These are phyloP conservation scores for Tetrapisispora arboricola DNA, from an alignment of 805 yeast species.

Conservation along the genomic window DNA sequence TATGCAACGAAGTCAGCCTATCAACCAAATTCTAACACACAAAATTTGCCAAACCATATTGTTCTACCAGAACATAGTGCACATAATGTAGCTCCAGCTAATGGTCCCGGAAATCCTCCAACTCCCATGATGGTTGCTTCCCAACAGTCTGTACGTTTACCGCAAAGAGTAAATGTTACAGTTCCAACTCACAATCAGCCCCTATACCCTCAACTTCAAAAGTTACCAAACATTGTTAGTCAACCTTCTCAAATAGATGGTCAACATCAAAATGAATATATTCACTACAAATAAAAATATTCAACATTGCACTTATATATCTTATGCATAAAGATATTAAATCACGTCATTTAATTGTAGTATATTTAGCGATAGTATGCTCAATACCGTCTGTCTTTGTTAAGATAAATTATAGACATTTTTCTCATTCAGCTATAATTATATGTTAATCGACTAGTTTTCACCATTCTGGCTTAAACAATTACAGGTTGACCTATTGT, in stretches of 20 bases:
- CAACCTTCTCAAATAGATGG: constrained; percentile 1
- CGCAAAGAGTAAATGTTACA: neutral
- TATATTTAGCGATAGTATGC: neutral
- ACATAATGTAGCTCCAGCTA: neutral
- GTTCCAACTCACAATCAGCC: neutral
- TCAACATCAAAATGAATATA: neutral
- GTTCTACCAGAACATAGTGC: neutral
- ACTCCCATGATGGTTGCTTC: neutral
- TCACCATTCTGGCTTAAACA: neutral
- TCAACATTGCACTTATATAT: neutral
- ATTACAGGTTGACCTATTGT: neutral
- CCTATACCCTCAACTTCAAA: neutral
- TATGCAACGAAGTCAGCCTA: neutral
- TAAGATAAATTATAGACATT: neutral
- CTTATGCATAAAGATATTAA: neutral
- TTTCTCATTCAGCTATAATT: neutral
- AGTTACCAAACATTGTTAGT: neutral
- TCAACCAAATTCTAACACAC: neutral
- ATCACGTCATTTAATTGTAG: neutral
- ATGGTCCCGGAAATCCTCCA: neutral
- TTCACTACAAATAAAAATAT: neutral
- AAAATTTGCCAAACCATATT: neutral
- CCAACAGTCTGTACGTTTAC: neutral
- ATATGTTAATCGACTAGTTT: neutral
- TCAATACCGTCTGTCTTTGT: neutral